Percentiles rank a stretch among this genome's conserved stretches.
Evolutionary conservation across 805 yeast species (phyloP).

Genomic region (Candida rishiriensis): DNA sequence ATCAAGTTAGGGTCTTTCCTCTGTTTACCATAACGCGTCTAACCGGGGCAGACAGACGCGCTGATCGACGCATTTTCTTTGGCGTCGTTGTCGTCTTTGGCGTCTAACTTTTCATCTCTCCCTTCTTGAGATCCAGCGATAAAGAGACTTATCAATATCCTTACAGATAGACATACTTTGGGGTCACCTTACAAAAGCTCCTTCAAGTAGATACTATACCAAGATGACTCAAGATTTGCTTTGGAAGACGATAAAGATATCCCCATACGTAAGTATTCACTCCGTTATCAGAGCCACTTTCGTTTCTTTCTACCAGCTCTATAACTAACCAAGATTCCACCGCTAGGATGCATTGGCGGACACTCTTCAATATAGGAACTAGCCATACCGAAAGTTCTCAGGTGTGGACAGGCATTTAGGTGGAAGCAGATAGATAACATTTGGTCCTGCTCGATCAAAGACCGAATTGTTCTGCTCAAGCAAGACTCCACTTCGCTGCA

Average conservation of each 20-base stretch:
- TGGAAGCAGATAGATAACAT: conserved; percentile 63
- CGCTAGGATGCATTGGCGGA: no score
- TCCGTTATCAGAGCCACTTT: not conserved
- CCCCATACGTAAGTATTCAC: conserved; percentile 18
- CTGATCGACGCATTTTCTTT: no score
- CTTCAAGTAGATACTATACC: no score
- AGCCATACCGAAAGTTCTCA: conserved; percentile 55
- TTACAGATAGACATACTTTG: no score
- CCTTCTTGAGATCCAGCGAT: no score
- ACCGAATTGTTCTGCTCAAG: conserved; percentile 57
- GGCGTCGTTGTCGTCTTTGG: no score
- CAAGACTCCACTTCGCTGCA: conserved; percentile 52
- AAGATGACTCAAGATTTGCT: conserved; percentile 20
- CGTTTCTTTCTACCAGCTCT: conserved; percentile 1
- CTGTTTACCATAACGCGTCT: no score
- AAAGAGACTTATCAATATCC: no score
- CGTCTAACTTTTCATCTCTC: no score
- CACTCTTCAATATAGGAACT: conserved; percentile 37
- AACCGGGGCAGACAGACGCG: no score
- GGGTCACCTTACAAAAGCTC: no score
- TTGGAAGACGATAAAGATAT: conserved; percentile 25
- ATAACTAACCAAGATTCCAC: not conserved
- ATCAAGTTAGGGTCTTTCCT: no score
- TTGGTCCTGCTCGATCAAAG: conserved; percentile 63
- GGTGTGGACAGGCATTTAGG: conserved; percentile 83